Percentiles rank a stretch among this genome's conserved stretches.
phyloP scores from a whole-genome alignment of 805 yeast species.

The Cyberlindnera galapagoensis region DNA sequence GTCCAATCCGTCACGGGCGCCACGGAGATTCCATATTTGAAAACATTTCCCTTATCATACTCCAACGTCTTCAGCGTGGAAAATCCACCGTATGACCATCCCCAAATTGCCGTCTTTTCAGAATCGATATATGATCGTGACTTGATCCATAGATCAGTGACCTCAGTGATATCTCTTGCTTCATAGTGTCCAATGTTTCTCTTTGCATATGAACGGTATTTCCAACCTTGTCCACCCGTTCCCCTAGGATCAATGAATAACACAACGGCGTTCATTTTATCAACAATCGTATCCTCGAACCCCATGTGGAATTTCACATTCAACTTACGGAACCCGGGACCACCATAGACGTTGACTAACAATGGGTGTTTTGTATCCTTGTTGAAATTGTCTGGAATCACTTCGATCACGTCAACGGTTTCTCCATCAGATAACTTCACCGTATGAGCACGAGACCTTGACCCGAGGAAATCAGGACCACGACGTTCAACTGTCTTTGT shows the following conservation, averaged over 20 bases:
- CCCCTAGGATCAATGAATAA: constrained; percentile 75
- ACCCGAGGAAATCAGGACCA: constrained; percentile 15
- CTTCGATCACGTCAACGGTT: constrained; percentile 49
- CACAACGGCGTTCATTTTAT: constrained; percentile 53
- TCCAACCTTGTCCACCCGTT: constrained; percentile 77
- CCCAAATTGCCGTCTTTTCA: constrained; percentile 66
- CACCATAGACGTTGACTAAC: constrained; percentile 67
- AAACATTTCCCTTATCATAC: constrained; percentile 51
- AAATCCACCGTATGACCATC: constrained; percentile 87
- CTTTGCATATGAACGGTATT: constrained; percentile 48
- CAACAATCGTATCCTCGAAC: constrained; percentile 54
- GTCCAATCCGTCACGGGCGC: constrained; percentile 84
- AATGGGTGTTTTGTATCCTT: constrained; percentile 48
- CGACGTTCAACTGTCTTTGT: constrained; percentile 3
- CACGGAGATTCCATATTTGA: constrained; percentile 73
- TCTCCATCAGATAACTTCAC: constrained; percentile 17
- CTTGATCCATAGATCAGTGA: constrained; percentile 44
- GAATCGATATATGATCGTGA: constrained; percentile 40
- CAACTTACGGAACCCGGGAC: constrained; percentile 69
- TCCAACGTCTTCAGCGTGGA: constrained; percentile 69
- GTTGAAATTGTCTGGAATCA: constrained; percentile 52
- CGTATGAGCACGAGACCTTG: constrained; percentile 16
- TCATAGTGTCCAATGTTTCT: constrained; percentile 68
- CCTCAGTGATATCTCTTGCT: constrained; percentile 56
- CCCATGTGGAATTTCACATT: constrained; percentile 40